Evolutionary conservation across 768 basidiomycete genomes (phyloP).

Genomic region (Crassisporium funariophilum): DNA sequence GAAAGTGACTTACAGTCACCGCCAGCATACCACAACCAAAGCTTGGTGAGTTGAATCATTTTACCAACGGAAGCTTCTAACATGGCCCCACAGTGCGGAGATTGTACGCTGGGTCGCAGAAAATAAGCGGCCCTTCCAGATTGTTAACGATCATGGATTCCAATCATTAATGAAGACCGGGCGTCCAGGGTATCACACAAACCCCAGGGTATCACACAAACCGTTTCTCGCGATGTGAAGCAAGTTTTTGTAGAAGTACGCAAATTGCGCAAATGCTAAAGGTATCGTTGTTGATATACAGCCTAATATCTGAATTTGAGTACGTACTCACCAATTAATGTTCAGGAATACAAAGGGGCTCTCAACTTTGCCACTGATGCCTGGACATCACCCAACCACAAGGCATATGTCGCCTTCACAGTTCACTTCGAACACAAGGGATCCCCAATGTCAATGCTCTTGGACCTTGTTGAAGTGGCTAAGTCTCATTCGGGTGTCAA

Average conservation of each 20-base stretch:
- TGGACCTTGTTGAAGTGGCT: constrained; percentile 7
- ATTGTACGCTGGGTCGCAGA: constrained; percentile 14
- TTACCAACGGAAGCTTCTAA: neutral
- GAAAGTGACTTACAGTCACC: constrained; percentile 10
- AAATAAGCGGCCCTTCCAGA: constrained; percentile 13
- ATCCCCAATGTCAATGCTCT: constrained; percentile 1
- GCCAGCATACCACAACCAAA: constrained; percentile 3
- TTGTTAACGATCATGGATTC: constrained; percentile 15
- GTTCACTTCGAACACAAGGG: constrained; percentile 5
- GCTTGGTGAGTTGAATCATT: constrained; percentile 2
- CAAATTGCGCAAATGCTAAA: constrained; percentile 12
- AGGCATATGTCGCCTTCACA: constrained; percentile 1
- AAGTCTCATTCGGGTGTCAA: constrained; percentile 9
- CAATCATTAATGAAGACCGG: constrained; percentile 10
- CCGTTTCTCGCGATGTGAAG: constrained; percentile 11
- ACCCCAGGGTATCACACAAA: constrained; percentile 5
- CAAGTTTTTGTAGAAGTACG: constrained; percentile 9
- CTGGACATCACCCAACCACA: neutral
- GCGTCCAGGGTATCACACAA: constrained; percentile 3
- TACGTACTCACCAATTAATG: neutral
- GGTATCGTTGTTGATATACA: constrained; percentile 2
- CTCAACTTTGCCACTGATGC: constrained; percentile 22
- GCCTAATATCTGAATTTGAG: neutral
- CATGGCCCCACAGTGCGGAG: constrained; percentile 5
- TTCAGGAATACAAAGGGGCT: constrained; percentile 20